Base-by-base conservation (phyloP, 257 asterid species). In the Nicotiana noctiflora region DNA sequence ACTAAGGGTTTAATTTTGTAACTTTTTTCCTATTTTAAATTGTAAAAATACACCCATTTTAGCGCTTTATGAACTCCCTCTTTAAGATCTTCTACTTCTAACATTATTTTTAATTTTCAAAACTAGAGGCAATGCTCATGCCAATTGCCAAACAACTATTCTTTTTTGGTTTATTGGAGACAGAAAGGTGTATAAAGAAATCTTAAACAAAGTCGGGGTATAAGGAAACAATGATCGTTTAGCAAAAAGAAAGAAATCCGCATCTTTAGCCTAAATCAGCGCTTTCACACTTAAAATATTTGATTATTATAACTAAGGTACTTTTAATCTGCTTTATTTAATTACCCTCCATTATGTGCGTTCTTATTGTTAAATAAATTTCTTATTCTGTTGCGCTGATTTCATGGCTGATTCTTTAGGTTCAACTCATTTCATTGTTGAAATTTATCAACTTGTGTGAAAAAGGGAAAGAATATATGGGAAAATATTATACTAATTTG, bases 241-340 rank as follows among this genome's bases (percentile, higher is more conserved):
- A 81, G 59, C 27, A 65, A 86, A 79, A 55, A 23, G 60, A 80
- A 87, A 80, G 83, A 37, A 52, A 82, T 76, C 80, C 92, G 74
- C 51, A 82, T 80, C 83, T 83, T 76, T 82, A 86, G 92, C 90
- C 92, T 86, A 79, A 84, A 87, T 90, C 77, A 79, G 72, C 87
- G 88, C 64, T 64, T 81, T 56, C 29, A 59, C 81, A n/a, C 83
- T 13, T 86, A 56, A 25, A 79, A 77, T 77, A 59, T 13, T 57
- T 34, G 21, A 59, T 77, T 10, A 77, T 37, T 40, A 23, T 21
- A 23, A 13, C 60, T 13, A 23, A 21, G 60, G 59, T 72, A 72
- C 78, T 46, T 23, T 72, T 49, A 46, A 72, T 44, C 19, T 72
- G 15, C 40, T 72, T 72, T 70, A 46, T 46, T 46, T 46, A 49